Base-by-base conservation (phyloP, 1,139 yeast species). In the Yamadazyma friedrichii region DNA sequence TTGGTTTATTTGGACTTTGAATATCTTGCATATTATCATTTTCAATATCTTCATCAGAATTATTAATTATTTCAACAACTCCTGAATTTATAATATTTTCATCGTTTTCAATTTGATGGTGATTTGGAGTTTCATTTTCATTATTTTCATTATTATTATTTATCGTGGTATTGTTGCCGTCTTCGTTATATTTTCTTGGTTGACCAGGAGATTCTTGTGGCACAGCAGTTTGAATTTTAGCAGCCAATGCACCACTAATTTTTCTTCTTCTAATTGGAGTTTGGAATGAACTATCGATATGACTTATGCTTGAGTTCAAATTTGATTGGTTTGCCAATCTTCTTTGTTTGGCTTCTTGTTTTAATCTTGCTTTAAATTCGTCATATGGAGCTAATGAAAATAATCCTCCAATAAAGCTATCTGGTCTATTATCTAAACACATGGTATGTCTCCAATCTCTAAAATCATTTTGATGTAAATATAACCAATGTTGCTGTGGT, bases 401-500 rank as follows among this genome's bases (percentile, higher is more conserved):
- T 51, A 83, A 78, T 0, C 95, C 96, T 6, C 94, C 94, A 43
- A 91, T 80, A 31, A 79, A 69, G 27, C 74, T 80, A 49, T 87
- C 88, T 1, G 96, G 84, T 36, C 74, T 65, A 52, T 72, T 80
- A 50, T 84, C 88, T 43, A 88, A 63, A n/a, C 82, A 80, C 96
- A 88, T 89, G 6, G 97, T 89, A 54, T 84, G 86, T 59, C 91
- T 79, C 98, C 98, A 93, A 54, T 89, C 96, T 54, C 97, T 77
- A 63, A 93, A 93, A 53, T 89, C 96, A 60, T 89, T 85, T 63
- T 93, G 98, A 61, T 93, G 96, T 52, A 93, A 76, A 58, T 93
- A 94, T 42, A 93, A 73, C 98, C 98, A 93, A 65, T 93, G 98
- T 59, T 93, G 98, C 62, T 93, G 98, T 2, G 98, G 98, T 0